Percentiles rank a stretch among this genome's conserved stretches.
Conservation (phyloP, 148 eudicot species). For the Chenopodium quinoa region DNA sequence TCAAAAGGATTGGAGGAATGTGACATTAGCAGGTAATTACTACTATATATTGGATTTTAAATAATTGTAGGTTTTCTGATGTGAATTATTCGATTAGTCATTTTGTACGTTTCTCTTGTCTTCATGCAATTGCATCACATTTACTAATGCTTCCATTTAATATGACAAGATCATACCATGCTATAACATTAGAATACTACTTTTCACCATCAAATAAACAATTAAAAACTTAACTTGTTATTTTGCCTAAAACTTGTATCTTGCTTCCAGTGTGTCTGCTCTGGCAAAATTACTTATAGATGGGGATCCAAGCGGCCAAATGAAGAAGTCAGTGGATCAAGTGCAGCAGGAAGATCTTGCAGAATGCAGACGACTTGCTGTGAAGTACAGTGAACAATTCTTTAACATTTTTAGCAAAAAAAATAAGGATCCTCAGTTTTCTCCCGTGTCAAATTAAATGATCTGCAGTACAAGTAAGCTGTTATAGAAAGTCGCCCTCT, state of each 20-base stretch:
- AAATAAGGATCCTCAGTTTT: neutral
- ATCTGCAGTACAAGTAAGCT: constrained; percentile 5
- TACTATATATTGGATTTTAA: neutral
- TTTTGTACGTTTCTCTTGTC: too few species aligned
- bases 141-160: too few species aligned
- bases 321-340: neutral
- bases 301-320: neutral
- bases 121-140: too few species aligned
- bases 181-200: too few species aligned
- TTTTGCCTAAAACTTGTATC: neutral
- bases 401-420: neutral
- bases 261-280: constrained; percentile 1
- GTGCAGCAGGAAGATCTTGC: neutral
- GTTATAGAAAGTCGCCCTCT: neutral
- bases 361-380: neutral
- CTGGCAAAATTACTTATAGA: neutral
- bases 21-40: constrained; percentile 23
- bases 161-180: too few species aligned
- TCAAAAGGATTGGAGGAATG: neutral
- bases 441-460: neutral
- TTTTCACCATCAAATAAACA: neutral
- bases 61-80: neutral
- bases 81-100: neutral
- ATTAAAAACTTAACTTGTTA: neutral
- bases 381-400: neutral